A percentile compares a stretch with the other conserved stretches of the same genome.
These are phyloP conservation scores for Trypanosoma melophagium DNA, from an alignment of 208 protist genomes.

Conservation along the genomic window DNA sequence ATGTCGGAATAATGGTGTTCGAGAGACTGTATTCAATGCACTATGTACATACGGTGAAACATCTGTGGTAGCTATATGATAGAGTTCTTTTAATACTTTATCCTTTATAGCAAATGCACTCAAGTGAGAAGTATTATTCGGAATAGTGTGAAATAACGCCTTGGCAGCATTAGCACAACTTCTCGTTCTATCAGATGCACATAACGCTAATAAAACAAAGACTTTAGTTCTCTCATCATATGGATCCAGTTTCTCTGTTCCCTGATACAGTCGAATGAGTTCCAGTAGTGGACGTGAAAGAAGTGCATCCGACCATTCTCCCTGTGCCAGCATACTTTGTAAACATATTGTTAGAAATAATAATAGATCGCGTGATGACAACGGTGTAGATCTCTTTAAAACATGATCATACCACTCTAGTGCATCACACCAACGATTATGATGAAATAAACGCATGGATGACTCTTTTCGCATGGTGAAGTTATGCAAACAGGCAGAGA, in stretches of 20 bases:
- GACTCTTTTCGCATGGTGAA: slow-evolving; percentile 12
- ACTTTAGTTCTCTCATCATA: not conserved
- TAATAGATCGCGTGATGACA: not conserved
- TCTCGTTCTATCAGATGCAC: slow-evolving; percentile 26
- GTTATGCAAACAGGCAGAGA: slow-evolving; percentile 24
- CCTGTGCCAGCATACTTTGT: slow-evolving; percentile 26
- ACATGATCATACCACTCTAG: slow-evolving; percentile 24
- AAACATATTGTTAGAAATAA: slow-evolving; percentile 18
- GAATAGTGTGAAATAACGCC: slow-evolving; percentile 4
- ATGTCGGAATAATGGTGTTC: too few relatives aligned
- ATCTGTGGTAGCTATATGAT: not conserved
- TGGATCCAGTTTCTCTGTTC: not conserved
- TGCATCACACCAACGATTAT: slow-evolving; percentile 23
- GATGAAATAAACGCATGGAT: not conserved
- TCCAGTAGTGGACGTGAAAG: slow-evolving; percentile 6
- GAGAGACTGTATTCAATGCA: too few relatives aligned
- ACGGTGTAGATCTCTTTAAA: not conserved
- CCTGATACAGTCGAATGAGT: not conserved
- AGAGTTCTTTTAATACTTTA: slow-evolving; percentile 2
- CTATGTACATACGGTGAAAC: too few relatives aligned
- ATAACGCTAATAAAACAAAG: slow-evolving; percentile 25
- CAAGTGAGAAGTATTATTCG: not conserved
- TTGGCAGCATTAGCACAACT: slow-evolving; percentile 14
- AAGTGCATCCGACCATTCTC: slow-evolving; percentile 24
- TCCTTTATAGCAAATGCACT: not conserved